Evolutionary conservation across 106 monocot species (phyloP).

Genomic region (Dactylorhiza incarnata): DNA sequence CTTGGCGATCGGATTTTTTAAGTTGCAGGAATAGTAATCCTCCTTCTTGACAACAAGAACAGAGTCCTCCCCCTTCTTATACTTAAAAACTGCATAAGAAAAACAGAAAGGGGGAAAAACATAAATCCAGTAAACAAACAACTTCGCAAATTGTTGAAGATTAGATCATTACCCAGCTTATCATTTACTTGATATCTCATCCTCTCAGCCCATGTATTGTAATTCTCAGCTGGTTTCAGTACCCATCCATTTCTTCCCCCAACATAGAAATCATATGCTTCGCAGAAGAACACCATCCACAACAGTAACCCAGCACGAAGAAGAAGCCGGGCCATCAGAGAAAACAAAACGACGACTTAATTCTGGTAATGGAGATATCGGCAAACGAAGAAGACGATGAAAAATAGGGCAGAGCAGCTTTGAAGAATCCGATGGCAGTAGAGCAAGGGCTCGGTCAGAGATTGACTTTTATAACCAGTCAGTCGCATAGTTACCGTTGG

Average conservation of each 20-base stretch:
- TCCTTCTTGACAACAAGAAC: slow-evolving; percentile 44
- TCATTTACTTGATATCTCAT: slow-evolving; percentile 18
- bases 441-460: neutral
- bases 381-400: neutral
- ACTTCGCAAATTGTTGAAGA: neutral
- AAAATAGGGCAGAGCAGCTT: neutral
- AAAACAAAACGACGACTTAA: neutral
- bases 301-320: neutral
- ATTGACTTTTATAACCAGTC: neutral
- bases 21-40: slow-evolving; percentile 55
- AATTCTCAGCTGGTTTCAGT: neutral
- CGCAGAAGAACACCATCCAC: neutral
- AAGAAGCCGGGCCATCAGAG: slow-evolving; percentile 6
- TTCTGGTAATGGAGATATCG: neutral
- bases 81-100: slow-evolving; percentile 57
- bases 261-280: slow-evolving; percentile 20
- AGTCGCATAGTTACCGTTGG: neutral
- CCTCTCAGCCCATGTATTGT: slow-evolving; percentile 16
- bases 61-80: slow-evolving; percentile 46
- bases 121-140: neutral
- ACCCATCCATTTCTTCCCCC: slow-evolving; percentile 16
- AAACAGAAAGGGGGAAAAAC: neutral
- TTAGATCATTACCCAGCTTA: slow-evolving; percentile 8
- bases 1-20: slow-evolving; percentile 28
- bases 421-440: neutral